Evolutionary conservation across 345 rosid species (phyloP).

Genomic region (Syzygium oleosum): DNA sequence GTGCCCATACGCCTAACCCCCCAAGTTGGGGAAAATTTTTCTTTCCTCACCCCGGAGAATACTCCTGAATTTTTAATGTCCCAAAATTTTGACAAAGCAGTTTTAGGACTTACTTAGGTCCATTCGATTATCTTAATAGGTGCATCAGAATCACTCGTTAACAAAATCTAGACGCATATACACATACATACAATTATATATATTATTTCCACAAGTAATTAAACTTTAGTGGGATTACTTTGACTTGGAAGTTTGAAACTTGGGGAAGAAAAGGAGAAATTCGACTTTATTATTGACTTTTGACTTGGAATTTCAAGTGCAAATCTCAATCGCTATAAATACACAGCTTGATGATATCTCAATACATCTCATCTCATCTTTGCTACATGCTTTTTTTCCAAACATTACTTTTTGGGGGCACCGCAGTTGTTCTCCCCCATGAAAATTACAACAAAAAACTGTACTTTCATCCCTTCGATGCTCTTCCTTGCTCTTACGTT

Average conservation of each 20-base stretch:
- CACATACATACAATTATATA: not conserved
- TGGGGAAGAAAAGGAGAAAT: not conserved
- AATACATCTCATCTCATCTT: not conserved
- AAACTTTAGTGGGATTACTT: not conserved
- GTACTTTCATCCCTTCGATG: not conserved
- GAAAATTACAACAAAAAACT: not conserved
- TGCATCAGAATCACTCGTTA: not conserved
- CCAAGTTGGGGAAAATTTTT: too few relatives aligned
- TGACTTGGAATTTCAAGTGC: not conserved
- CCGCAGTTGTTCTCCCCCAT: not conserved
- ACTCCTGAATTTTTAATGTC: too few relatives aligned
- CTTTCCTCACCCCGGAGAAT: too few relatives aligned
- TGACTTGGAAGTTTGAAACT: not conserved
- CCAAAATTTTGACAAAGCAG: too few relatives aligned
- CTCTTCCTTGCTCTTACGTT: not conserved
- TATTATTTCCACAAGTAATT: not conserved
- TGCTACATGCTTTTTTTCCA: not conserved
- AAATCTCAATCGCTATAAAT: not conserved
- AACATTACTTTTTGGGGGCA: not conserved
- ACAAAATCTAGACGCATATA: too few relatives aligned
- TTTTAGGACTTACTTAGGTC: too few relatives aligned
- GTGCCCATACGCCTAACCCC: too few relatives aligned
- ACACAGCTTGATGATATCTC: not conserved
- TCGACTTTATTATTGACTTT: not conserved
- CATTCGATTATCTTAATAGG: not conserved